phyloP scores from a whole-genome alignment of 768 basidiomycete genomes.

The Suillus discolor region DNA sequence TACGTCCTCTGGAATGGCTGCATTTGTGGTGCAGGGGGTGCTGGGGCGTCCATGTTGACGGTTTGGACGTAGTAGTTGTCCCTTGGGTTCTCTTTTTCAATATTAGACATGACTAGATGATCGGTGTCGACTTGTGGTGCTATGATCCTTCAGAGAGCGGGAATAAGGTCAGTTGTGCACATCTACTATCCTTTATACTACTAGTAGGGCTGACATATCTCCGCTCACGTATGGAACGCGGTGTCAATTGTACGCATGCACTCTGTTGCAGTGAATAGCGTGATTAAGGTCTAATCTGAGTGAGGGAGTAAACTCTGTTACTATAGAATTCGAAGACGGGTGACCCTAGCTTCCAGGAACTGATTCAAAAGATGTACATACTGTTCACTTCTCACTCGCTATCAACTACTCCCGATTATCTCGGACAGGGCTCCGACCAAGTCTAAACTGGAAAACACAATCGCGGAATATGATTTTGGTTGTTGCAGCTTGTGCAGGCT shows the following conservation, averaged over 20 bases:
- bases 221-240: background rate
- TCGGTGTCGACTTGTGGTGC: conserved; percentile 2
- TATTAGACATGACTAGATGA: conserved; percentile 21
- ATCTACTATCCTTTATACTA: conserved; percentile 20
- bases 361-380: background rate
- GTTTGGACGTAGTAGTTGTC: conserved; percentile 32
- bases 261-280: conserved; percentile 4
- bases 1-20: conserved; percentile 29
- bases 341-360: conserved; percentile 13
- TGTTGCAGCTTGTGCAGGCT: background rate
- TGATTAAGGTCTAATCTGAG: conserved; percentile 5
- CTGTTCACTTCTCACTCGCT: conserved; percentile 13
- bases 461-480: conserved; percentile 7
- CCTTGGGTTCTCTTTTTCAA: conserved; percentile 22
- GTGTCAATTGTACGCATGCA: conserved; percentile 5
- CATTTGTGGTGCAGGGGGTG: conserved; percentile 21
- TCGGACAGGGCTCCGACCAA: conserved; percentile 7
- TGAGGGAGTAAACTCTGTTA: conserved; percentile 8
- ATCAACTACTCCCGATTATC: conserved; percentile 19
- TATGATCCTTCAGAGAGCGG: conserved; percentile 8
- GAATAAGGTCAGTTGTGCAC: conserved; percentile 1
- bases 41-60: conserved; percentile 20
- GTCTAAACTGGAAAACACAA: background rate
- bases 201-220: background rate
- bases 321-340: background rate